These are phyloP conservation scores for Cryomyces antarcticus DNA, from an alignment of 495 filamentous ascomycete genomes.

Conservation along the genomic window DNA sequence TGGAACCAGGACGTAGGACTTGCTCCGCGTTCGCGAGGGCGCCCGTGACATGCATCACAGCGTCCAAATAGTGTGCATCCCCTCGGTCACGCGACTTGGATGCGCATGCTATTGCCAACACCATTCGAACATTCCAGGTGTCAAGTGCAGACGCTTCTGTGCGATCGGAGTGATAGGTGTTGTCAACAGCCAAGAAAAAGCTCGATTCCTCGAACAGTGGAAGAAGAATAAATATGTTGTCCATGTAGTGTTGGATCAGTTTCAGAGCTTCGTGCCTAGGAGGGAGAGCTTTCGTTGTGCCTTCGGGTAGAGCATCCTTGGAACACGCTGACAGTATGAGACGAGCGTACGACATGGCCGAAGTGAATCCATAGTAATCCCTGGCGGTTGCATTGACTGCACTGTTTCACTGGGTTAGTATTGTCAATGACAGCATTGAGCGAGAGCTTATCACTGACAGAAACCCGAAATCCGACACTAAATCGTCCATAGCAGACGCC, in stretches of 20 bases:
- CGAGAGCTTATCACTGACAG: constrained; percentile 10
- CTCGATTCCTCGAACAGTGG: constrained; percentile 60
- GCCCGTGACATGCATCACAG: constrained; percentile 41
- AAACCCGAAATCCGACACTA: constrained; percentile 25
- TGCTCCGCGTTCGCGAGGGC: constrained; percentile 58
- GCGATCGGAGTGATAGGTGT: constrained; percentile 31
- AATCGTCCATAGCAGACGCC: constrained; percentile 20
- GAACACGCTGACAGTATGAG: constrained; percentile 56
- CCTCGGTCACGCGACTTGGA: constrained; percentile 46
- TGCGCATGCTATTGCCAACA: constrained; percentile 58
- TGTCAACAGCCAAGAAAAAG: constrained; percentile 53
- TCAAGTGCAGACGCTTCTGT: constrained; percentile 49
- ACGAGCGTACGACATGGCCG: constrained; percentile 68
- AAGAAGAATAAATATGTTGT: constrained; percentile 56
- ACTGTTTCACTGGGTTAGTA: constrained; percentile 20
- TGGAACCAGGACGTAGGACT: constrained; percentile 65
- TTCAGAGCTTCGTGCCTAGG: constrained; percentile 38
- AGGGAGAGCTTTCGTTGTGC: constrained; percentile 38
- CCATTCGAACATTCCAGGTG: constrained; percentile 72
- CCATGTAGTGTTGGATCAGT: constrained; percentile 63
- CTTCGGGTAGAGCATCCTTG: constrained; percentile 39
- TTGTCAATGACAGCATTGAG: not conserved
- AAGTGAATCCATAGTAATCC: constrained; percentile 74
- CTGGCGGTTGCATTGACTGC: constrained; percentile 80
- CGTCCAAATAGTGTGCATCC: constrained; percentile 42